Evolutionary conservation across 139 green algal species (phyloP).

Genomic region (Zygnema circumcarinatum): DNA sequence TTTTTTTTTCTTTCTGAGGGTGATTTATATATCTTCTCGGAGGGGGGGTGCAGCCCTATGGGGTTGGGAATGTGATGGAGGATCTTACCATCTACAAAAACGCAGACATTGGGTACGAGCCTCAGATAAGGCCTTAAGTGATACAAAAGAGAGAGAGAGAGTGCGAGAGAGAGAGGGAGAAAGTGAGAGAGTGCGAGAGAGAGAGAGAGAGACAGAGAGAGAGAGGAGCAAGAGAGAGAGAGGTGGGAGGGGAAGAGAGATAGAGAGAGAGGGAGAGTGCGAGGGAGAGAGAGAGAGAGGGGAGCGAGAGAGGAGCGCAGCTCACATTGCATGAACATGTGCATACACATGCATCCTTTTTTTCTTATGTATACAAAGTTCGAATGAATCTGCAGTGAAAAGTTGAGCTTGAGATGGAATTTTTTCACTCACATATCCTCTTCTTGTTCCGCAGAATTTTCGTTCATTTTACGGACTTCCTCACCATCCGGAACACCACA

Average conservation of each 20-base stretch:
- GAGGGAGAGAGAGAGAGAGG: background rate
- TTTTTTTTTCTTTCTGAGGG: background rate
- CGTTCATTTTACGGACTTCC: background rate
- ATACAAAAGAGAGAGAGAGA: background rate
- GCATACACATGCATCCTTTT: too few relatives aligned
- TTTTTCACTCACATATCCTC: too few relatives aligned
- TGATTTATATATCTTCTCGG: background rate
- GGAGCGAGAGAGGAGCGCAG: background rate
- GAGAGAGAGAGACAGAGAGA: background rate
- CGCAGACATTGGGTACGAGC: background rate
- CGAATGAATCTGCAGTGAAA: too few relatives aligned
- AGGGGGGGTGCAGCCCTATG: background rate
- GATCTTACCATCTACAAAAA: background rate
- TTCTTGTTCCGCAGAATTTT: slow-evolving; percentile 8
- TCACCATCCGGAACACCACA: slow-evolving; percentile 15
- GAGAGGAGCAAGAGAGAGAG: background rate
- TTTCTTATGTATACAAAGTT: too few relatives aligned
- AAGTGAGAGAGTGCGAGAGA: background rate
- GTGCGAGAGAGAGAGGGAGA: background rate
- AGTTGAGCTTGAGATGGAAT: too few relatives aligned
- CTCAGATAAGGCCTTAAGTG: too few relatives aligned
- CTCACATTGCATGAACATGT: background rate
- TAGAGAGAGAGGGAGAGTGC: background rate
- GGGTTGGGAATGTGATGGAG: background rate
- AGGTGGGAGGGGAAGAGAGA: background rate